phyloP scores from a whole-genome alignment of 1,284 basidiomycete genomes.

The Taiwanofungus camphoratus region DNA sequence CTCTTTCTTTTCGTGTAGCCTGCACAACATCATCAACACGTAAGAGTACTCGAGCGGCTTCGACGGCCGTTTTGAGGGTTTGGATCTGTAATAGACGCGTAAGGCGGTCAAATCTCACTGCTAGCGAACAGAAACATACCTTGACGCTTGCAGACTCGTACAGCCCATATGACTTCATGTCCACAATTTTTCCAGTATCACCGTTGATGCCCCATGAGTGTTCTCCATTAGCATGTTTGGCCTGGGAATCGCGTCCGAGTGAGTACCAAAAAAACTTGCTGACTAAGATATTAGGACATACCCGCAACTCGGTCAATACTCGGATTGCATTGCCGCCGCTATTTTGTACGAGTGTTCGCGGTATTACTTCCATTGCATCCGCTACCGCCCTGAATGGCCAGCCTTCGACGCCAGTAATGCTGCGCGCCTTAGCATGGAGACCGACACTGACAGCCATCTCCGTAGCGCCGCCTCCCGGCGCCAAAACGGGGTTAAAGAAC shows the following conservation, averaged over 20 bases:
- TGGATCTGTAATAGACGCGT: slow-evolving; percentile 56
- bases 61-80: slow-evolving; percentile 95
- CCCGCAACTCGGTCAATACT: slow-evolving; percentile 85
- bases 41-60: slow-evolving; percentile 85
- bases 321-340: slow-evolving; percentile 93
- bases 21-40: slow-evolving; percentile 95
- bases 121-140: slow-evolving; percentile 33
- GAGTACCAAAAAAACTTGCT: background rate
- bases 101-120: background rate
- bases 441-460: slow-evolving; percentile 97
- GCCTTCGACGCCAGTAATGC: slow-evolving; percentile 79
- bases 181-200: slow-evolving; percentile 89
- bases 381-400: slow-evolving; percentile 91
- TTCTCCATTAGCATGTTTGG: slow-evolving; percentile 92
- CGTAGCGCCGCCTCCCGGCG: slow-evolving; percentile 93
- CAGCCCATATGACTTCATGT: slow-evolving; percentile 93
- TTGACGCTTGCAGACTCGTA: slow-evolving; percentile 97
- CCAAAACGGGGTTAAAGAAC: slow-evolving; percentile 89
- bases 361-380: slow-evolving; percentile 97
- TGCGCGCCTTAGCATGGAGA: slow-evolving; percentile 79
- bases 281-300: slow-evolving; percentile 21
- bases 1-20: slow-evolving; percentile 69
- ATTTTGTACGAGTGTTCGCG: slow-evolving; percentile 93
- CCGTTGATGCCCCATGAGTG: slow-evolving; percentile 92
- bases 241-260: slow-evolving; percentile 38